Evolutionary conservation across 495 filamentous ascomycete genomes (phyloP).

Genomic region (Hyaloscypha finlandica): DNA sequence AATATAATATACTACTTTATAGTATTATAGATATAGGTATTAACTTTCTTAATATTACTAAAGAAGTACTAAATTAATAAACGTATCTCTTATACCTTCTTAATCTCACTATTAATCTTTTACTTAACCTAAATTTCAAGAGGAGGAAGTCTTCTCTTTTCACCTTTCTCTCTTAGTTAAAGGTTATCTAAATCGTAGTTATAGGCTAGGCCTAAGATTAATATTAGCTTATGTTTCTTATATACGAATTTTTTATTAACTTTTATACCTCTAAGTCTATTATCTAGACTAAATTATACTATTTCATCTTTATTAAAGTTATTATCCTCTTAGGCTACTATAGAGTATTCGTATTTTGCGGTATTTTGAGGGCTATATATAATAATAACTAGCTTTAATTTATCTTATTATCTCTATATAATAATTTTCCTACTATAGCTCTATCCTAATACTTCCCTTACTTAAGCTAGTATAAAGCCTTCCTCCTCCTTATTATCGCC

Average conservation of each 20-base stretch:
- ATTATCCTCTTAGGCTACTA: neutral
- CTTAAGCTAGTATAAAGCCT: neutral
- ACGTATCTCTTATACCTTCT: slow-evolving; percentile 7
- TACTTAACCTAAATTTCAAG: slow-evolving; percentile 10
- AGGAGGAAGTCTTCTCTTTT: neutral
- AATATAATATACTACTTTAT: neutral
- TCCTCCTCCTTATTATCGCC: slow-evolving; percentile 8
- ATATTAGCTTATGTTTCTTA: neutral
- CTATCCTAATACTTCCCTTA: neutral
- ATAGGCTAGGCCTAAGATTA: neutral
- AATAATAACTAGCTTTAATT: slow-evolving; percentile 10
- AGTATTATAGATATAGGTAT: slow-evolving; percentile 12
- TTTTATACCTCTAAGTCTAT: slow-evolving; percentile 7
- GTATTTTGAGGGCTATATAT: slow-evolving; percentile 7
- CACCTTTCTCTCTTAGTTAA: neutral
- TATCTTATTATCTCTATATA: neutral
- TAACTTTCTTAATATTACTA: neutral
- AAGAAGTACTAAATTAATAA: slow-evolving; percentile 8
- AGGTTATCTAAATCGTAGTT: neutral
- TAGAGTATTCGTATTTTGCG: slow-evolving; percentile 10
- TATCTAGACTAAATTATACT: neutral
- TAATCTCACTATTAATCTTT: slow-evolving; percentile 5
- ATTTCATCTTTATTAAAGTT: neutral
- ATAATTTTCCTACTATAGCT: slow-evolving; percentile 2
- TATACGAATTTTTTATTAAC: slow-evolving; percentile 3